Base-by-base conservation (phyloP, 805 yeast species). In the Candida rishiriensis region DNA sequence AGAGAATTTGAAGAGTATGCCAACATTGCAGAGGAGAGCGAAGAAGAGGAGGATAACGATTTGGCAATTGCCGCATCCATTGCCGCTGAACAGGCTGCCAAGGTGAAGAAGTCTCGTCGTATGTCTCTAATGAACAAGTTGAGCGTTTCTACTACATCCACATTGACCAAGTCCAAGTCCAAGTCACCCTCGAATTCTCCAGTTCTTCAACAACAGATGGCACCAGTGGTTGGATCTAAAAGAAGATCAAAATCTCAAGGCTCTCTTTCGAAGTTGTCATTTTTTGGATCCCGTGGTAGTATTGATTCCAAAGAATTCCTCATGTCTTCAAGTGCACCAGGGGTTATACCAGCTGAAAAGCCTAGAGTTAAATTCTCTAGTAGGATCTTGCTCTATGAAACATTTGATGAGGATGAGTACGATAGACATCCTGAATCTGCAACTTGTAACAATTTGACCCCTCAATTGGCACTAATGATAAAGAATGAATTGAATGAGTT, bases 381-480 rank as follows among this genome's bases (percentile, higher is more conserved):
- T 1, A 73, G 88, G 53, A 87, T 93, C 44, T 76, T 87, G 8
- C 75, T 93, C 36, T 91, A 82, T 64, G 95, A 88, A 48, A 91
- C 97, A 0, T 88, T 85, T 63, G 76, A 83, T 46, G 81, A 82
- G 32, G 81, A 77, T 15, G 97, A 86, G 52, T 91, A 91, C 63
- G 97, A 91, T 63, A 79, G 99, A 56, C 88, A 83, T 51, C 97
- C 97, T 0, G 97, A 89, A 50, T 72, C 82, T 28, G 95, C 96
- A 3, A 89, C 97, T 2, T 91, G 97, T 66, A 88, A 90, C 64
- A 88, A 84, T 59, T 71, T 89, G 61, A 89, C 96, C 1, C 96
- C 97, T 6, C 72, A 75, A 45, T 66, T 89, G 59, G 97, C 97
- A 0, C 89, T 87, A 62, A 79, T 78, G 64, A 88, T 91, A 55